Base-by-base conservation (phyloP, 2,329 filamentous ascomycete genomes). In the Monosporascus ibericus region DNA sequence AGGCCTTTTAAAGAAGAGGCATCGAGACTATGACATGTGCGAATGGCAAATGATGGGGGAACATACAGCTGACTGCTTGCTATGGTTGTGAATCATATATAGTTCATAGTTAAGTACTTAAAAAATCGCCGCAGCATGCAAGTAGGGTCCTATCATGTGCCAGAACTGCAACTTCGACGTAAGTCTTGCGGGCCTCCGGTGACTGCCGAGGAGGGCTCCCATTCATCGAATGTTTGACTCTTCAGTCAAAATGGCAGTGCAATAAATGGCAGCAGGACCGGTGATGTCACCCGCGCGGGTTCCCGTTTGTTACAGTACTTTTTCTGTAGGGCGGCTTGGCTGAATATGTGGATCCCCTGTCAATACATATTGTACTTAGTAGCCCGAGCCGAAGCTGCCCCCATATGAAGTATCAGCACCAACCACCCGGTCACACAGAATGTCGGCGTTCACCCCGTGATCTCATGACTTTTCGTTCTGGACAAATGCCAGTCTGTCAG, bases 161-260 rank as follows among this genome's bases (percentile, higher is more conserved):
- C 34, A 48, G 34, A 48, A 18, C 44, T 52, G 50, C 46, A 39
- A 39, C 44, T 22, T 47, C 57, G 52, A 60, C 57, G 58, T 60
- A 59, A 52, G 48, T 48, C 25, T 30, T 54, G 53, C 52, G 50
- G 50, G 37, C 37, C 34, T 48, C 51, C 51, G 44, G 34, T 37
- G 55, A 37, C 7, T 47, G 22, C 42, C 42, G 42, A 46, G 20
- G 39, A 42, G 39, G 39, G 39, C 18, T 18, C 46, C 18, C 49
- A 52, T 55, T 36, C 40, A 53, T 52, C 55, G 47, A 54, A 47
- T 24, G 44, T 39, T 48, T 39, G 3, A 6, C 42, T 25, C n/a
- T 20, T 54, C 38, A 55, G 52, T 42, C 25, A 51, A 27, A 44
- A 47, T 48, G 47, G 53, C 53, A 47, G 57, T 61, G 58, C 54